Evolutionary conservation across 495 filamentous ascomycete genomes (phyloP), one percentile per base, ranked within the genome.

Genomic region (Aspergillus ellipticus): DNA sequence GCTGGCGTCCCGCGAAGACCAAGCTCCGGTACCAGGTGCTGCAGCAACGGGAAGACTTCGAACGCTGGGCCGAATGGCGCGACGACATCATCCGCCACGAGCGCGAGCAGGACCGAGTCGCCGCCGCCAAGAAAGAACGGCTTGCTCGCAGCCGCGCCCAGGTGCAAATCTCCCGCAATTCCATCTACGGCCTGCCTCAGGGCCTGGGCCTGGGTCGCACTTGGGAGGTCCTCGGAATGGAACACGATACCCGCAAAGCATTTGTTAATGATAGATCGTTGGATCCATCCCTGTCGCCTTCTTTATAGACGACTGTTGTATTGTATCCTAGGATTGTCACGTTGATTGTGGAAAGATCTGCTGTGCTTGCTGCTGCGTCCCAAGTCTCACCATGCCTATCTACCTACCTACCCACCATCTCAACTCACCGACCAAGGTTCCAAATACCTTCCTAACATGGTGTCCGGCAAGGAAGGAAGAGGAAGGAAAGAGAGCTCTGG

Each of bases 1-100:
- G 75, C 17, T 88, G 85, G 85, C 76, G 84, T 39, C 84, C 85
- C 8, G 74, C 75, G 6, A 84, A 78, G 55, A 72, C 75, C 39
- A 84, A 77, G 13, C 77, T 82, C 6, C 73, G 76, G 31, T 87
- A 82, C 65, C 78, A 81, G 51, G 79, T 83, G n/a, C 74, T 80
- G 19, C 77, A 76, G 48, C 79, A 85, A 42, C 79, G 77, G 37
- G 85, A 87, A 62, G 73, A 84, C 48, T 85, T 79, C 64, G 82
- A 83, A 56, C 71, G 74, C 42, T 85, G 84, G 77, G 68, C 68
- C n/a, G 79, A 79, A 53, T 86, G 83, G 84, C 74, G 74, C 54
- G 74, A 85, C 20, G 79, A 79, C 11, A 77, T 87, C 31, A 79
- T 73, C 22, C 58, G 64, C 37, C 67, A 75, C 22, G 74, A 75